Base-by-base conservation (phyloP, 2,329 filamentous ascomycete species). In the Aspergillus caelatus region DNA sequence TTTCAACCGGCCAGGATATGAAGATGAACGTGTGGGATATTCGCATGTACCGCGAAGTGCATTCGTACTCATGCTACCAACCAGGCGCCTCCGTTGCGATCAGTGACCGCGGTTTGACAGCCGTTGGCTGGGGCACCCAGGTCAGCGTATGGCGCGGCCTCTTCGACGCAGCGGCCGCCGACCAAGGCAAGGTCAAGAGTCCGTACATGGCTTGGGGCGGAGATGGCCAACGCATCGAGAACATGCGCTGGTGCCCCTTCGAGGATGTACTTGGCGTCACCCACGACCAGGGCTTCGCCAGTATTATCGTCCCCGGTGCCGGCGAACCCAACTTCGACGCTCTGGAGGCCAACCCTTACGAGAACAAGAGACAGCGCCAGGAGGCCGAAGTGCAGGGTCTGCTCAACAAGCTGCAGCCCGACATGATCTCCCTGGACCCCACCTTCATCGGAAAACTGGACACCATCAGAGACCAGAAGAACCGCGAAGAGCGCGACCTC, bases 11-110 rank as follows among this genome's bases (percentile, higher is more conserved):
- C 1, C 93, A 96, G 75, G 94, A 97, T 76, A 84, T 89, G 68
- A 92, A 91, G 75, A 96, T 97, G 91, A 89, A 91, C n/a, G 89
- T 97, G 14, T 97, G 94, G 93, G 94, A 98, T 75, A 90, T 98
- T 66, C 88, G 94, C 50, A 96, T 93, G 86, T 95, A 96, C 82
- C 93, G 91, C 71, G 93, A 97, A 74, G 90, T 99, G 30, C 92
- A 95, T 80, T 92, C 86, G 70, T 98, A 98, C 81, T 92, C 89
- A 67, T 92, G 93, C 41, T 87, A 89, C 45, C 88, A 92, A 62
- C 95, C 95, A 0, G 94, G 91, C 6, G 89, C 92, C 1, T 92
- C 92, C 0, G 84, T 98, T 28, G 85, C 92, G 26, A 96, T 99
- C 74, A 97, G 93, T 59, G 95, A 99, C 76, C 89, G 89, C 12